phyloP scores from a whole-genome alignment of 305 asterid genomes.

The Rubia occidens region DNA sequence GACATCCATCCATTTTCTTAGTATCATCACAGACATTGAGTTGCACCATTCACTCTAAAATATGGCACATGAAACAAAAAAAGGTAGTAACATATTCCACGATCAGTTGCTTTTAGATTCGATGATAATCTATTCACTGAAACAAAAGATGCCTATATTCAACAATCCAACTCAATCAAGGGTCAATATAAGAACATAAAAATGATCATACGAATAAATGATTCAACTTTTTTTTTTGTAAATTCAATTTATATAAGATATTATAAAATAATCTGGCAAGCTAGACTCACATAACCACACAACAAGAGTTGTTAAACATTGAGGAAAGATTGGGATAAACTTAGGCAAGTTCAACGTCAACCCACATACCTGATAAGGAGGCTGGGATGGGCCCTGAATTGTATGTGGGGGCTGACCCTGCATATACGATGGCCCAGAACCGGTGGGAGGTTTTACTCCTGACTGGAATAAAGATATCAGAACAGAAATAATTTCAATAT shows the following conservation, averaged over 20 bases:
- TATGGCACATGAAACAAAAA: no score
- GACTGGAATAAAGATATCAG: conserved; percentile 36
- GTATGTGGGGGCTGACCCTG: conserved; percentile 66
- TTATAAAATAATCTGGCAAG: background rate
- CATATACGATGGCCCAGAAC: conserved; percentile 59
- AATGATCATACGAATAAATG: background rate
- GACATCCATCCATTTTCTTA: background rate
- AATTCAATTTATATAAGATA: background rate
- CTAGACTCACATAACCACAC: background rate
- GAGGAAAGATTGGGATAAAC: no score
- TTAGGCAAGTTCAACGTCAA: conserved; percentile 17
- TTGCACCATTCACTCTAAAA: background rate
- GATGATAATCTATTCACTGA: background rate
- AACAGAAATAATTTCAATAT: conserved; percentile 5
- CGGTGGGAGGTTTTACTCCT: conserved; percentile 51
- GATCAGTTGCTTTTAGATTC: background rate
- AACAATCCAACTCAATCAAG: background rate
- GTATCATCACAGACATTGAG: background rate
- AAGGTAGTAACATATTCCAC: background rate
- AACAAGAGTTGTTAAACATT: no score
- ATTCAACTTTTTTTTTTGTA: background rate
- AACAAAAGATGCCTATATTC: background rate
- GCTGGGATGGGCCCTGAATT: conserved; percentile 48
- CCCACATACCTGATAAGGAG: conserved; percentile 62
- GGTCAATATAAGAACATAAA: background rate